Base-by-base conservation (phyloP, 306 rosid species). In the Chamaecrista fasciculata region DNA sequence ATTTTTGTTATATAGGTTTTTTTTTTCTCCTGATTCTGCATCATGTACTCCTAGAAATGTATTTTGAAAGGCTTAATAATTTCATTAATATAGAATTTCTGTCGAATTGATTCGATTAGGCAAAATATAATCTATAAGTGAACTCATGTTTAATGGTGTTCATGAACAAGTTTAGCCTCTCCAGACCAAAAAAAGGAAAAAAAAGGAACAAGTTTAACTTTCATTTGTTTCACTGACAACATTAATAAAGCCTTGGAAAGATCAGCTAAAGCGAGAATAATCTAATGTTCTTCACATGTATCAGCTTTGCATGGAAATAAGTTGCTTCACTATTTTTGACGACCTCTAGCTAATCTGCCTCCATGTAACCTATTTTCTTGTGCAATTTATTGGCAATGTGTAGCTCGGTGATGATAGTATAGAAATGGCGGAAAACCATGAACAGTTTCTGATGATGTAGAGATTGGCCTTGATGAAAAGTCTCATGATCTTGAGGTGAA, bases 21-120 rank as follows among this genome's bases (percentile, higher is more conserved):
- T 43, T n/a, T n/a, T n/a, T n/a, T n/a, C n/a, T n/a, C n/a, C 67
- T 15, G 20, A 37, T 77, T 76, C 51, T 62, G 50, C 78, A 39
- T 75, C 69, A 61, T 78, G 80, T 79, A 79, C 79, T 83, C 77
- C 26, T 85, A 78, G 52, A 62, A 67, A 64, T 83, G 83, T 85
- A 87, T 69, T 66, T 47, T 52, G 66, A 69, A 69, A 83, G 70
- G 55, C 69, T 49, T 72, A 40, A 59, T 78, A 66, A 64, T 75
- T 62, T 75, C 12, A 33, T 31, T 60, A 52, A 69, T 67, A 65
- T 21, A 4, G 34, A 66, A 61, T 47, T 71, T 31, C 55, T 58
- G 21, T 59, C 66, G 69, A 67, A 40, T 47, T 66, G 67, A 80
- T 74, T 75, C 74, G 68, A 78, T 77, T 69, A 69, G 85, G 79